Percentiles rank a stretch among this genome's conserved stretches.
phyloP scores from a whole-genome alignment of 1,284 basidiomycete genomes.

The Entoloma clypeatum region DNA sequence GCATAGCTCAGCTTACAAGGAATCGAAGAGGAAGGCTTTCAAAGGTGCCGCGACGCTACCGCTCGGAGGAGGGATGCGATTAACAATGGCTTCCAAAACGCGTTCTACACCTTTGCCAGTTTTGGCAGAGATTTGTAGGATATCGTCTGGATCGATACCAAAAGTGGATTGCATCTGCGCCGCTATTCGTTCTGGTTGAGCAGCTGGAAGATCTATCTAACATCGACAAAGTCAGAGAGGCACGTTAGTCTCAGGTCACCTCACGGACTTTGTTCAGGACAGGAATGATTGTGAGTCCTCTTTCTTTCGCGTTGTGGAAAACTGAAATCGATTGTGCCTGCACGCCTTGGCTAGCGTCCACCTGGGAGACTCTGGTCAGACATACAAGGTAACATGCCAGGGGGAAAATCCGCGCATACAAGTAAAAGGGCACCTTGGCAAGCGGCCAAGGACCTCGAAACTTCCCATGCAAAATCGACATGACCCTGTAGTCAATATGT shows the following conservation, averaged over 20 bases:
- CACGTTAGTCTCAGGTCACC: neutral
- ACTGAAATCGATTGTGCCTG: conserved; percentile 98
- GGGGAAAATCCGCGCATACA: conserved; percentile 46
- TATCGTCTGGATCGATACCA: conserved; percentile 68
- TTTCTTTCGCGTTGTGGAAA: conserved; percentile 83
- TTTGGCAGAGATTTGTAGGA: conserved; percentile 88
- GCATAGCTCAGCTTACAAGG: conserved; percentile 55
- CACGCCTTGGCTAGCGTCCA: conserved; percentile 96
- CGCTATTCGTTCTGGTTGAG: conserved; percentile 77
- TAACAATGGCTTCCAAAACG: conserved; percentile 79
- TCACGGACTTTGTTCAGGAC: conserved; percentile 85
- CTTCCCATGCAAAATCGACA: conserved; percentile 97
- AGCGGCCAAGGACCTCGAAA: conserved; percentile 87
- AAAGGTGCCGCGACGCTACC: conserved; percentile 53
- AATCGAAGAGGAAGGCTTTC: conserved; percentile 92
- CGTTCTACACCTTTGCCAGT: conserved; percentile 79
- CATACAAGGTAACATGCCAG: conserved; percentile 1
- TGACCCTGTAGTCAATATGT: conserved; percentile 66
- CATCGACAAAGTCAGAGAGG: conserved; percentile 5
- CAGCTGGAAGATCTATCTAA: conserved; percentile 85
- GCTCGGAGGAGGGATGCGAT: conserved; percentile 75
- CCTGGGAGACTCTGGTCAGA: conserved; percentile 34
- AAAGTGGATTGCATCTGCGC: conserved; percentile 81
- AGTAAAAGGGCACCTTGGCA: conserved; percentile 91
- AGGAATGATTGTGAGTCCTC: conserved; percentile 83